A percentile compares a stretch with the other conserved stretches of the same genome.
Conservation (phyloP, 768 basidiomycete genomes). For the Grammothele lineata region DNA sequence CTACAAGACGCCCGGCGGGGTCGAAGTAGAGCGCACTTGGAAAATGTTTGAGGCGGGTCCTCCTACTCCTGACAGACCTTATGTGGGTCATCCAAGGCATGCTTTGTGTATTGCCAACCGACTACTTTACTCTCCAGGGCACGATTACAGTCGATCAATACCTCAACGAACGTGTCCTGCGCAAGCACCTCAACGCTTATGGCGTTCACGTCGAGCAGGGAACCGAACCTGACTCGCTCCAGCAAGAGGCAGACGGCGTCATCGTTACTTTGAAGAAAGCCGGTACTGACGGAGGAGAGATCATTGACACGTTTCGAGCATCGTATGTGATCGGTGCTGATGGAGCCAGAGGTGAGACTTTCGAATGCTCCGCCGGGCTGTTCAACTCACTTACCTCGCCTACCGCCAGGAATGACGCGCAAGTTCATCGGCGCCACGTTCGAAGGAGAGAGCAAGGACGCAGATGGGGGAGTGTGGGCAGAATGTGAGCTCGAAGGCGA, state of each 20-base stretch:
- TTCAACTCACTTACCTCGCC: no score
- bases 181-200: constrained; percentile 22
- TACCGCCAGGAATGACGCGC: constrained; percentile 31
- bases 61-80: constrained; percentile 13
- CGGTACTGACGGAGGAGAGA: constrained; percentile 15
- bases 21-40: constrained; percentile 5
- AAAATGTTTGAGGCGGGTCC: not conserved
- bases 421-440: constrained; percentile 39
- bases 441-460: constrained; percentile 33
- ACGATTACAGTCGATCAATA: constrained; percentile 11
- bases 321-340: constrained; percentile 40
- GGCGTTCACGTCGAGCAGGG: constrained; percentile 31
- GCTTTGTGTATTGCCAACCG: not conserved
- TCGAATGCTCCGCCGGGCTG: no score
- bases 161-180: constrained; percentile 28
- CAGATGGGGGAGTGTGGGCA: constrained; percentile 25
- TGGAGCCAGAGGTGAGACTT: constrained; percentile 30
- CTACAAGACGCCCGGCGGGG: constrained; percentile 19
- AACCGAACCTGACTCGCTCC: constrained; percentile 31
- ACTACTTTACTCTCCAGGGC: not conserved
- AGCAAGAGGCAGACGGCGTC: constrained; percentile 31
- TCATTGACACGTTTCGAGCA: constrained; percentile 24
- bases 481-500: constrained; percentile 32
- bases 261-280: constrained; percentile 20
- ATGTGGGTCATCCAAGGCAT: constrained; percentile 6